Evolutionary conservation across 2,329 filamentous ascomycete genomes (phyloP).

Genomic region (Ceratocystis cubensis): DNA sequence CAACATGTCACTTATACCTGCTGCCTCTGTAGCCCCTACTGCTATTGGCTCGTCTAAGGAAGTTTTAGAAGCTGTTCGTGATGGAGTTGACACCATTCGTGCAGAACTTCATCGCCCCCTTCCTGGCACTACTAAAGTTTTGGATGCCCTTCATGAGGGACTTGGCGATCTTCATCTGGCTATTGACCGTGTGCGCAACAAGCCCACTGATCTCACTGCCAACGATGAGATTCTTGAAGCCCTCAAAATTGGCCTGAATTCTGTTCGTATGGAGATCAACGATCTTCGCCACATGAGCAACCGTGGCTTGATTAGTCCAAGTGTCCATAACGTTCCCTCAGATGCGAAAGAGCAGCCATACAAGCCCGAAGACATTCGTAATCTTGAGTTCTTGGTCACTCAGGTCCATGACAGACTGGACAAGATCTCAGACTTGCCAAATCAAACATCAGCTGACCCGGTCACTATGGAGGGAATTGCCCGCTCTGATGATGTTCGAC

Average conservation of each 20-base stretch:
- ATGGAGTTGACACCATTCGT: conserved; percentile 62
- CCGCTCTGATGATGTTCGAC: conserved; percentile 67
- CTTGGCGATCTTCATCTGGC: conserved; percentile 63
- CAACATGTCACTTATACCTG: conserved; percentile 54
- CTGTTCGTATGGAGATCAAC: conserved; percentile 66
- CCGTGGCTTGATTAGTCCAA: conserved; percentile 41
- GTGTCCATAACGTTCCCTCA: conserved; percentile 37
- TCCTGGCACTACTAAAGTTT: conserved; percentile 68
- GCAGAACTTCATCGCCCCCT: conserved; percentile 57
- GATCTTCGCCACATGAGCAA: conserved; percentile 50
- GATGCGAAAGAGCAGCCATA: conserved; percentile 1
- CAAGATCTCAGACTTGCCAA: neutral
- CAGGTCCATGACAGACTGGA: conserved; percentile 16
- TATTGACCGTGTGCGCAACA: conserved; percentile 65
- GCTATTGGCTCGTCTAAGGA: conserved; percentile 36
- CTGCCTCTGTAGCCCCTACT: conserved; percentile 30
- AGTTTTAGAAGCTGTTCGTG: conserved; percentile 56
- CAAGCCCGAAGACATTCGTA: conserved; percentile 15
- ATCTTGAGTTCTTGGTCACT: conserved; percentile 16
- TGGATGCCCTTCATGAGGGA: conserved; percentile 82
- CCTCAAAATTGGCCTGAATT: conserved; percentile 67
- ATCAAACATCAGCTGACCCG: neutral
- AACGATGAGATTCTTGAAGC: conserved; percentile 85
- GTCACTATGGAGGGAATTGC: conserved; percentile 27
- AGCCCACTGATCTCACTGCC: conserved; percentile 67